A percentile compares a stretch with the other conserved stretches of the same genome.
These are phyloP conservation scores for Marchantia polymorpha DNA, from an alignment of 225 moss, liverwort and hornwort species.

Conservation along the genomic window DNA sequence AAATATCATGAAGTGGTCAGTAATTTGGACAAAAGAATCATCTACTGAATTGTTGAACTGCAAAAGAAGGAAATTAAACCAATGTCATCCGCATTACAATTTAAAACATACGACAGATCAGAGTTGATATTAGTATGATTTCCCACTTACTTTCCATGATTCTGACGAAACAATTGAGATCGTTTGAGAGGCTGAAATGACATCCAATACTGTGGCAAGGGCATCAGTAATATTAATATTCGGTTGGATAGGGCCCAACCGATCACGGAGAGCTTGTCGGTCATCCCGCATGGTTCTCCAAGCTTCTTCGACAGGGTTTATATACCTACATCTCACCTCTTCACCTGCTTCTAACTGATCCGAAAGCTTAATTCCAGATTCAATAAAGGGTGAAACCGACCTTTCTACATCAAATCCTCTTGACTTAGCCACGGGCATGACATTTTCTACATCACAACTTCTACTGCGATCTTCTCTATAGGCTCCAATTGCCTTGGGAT, in stretches of 20 bases:
- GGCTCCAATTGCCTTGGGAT: neutral
- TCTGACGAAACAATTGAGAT: constrained; percentile 31
- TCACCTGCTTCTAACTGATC: neutral
- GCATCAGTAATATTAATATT: constrained; percentile 3
- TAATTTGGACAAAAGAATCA: neutral
- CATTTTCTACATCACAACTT: neutral
- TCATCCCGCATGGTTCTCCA: constrained; percentile 32
- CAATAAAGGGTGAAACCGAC: neutral
- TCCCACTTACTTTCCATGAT: constrained; percentile 27
- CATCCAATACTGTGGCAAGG: constrained; percentile 35
- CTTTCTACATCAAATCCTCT: neutral
- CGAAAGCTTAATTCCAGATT: neutral
- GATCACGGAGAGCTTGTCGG: neutral
- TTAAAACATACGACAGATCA: neutral
- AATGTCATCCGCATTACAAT: neutral
- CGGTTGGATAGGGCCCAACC: neutral
- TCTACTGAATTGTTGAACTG: neutral
- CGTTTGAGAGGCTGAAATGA: constrained; percentile 35
- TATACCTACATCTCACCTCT: neutral
- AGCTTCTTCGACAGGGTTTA: constrained; percentile 29
- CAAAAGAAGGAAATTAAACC: neutral
- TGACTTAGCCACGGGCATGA: neutral
- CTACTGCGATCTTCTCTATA: neutral
- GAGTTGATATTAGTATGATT: neutral
- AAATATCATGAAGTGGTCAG: neutral